Base-by-base conservation (phyloP, 2,329 filamentous ascomycete genomes). In the Penicillium sp. region DNA sequence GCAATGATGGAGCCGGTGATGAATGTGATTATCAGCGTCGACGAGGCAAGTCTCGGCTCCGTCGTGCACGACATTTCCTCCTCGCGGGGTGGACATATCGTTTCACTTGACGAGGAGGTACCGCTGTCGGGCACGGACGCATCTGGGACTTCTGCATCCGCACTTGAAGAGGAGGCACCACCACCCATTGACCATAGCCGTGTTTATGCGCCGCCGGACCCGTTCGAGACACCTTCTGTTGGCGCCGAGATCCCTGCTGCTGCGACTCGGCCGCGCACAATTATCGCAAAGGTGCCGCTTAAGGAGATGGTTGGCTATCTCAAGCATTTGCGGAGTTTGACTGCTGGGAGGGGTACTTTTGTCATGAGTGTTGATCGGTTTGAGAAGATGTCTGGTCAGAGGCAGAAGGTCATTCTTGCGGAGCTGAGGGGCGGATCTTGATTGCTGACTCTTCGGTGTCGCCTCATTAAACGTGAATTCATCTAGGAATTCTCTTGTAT, bases 291-390 rank as follows among this genome's bases (percentile, higher is more conserved):
- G 66, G 93, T 97, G 28, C 94, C 94, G 31, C 80, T 97, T 66
- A 95, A 94, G 75, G 93, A 97, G 75, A 97, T 97, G 90, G 87
- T 97, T 35, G 90, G 93, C 40, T 99, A 97, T 73, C 80, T 97
- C 64, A 90, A 91, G 71, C 90, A 95, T 69, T 75, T 99, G 61
- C 81, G 94, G 50, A 92, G 90, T 74, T 82, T 96, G 78, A 99
- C 93, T 4, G 89, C 88, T 3, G 94, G 94, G 0, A 82, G 94
- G 53, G 88, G 87, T 0, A 89, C 87, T 1, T 90, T 90, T 70
- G 84, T 89, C 5, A 90, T 90, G 88, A 83, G 77, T 59, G 84
- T 89, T 45, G 87, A 90, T 75, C 80, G 81, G 36, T 90, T 89
- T 71, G 87, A 90, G 75, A 81, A 79, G 67, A 84, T 90, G 78